A percentile compares a stretch with the other conserved stretches of the same genome.
Evolutionary conservation across 2,329 filamentous ascomycete genomes (phyloP).

Genomic region (Botryotinia narcissicola): DNA sequence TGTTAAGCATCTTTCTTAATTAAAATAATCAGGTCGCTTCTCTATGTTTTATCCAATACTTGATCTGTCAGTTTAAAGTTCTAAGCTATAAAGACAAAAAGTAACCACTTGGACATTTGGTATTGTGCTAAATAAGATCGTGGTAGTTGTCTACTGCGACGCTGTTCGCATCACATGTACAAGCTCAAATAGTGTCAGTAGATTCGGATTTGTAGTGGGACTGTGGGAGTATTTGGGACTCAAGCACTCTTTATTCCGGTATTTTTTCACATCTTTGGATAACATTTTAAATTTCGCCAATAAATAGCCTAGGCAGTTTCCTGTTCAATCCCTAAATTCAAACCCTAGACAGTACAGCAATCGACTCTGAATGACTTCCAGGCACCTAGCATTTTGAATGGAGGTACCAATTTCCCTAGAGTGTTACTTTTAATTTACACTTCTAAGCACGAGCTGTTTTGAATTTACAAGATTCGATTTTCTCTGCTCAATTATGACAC

Average conservation of each 20-base stretch:
- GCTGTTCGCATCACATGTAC: background rate
- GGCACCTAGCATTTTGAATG: background rate
- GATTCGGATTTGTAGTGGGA: background rate
- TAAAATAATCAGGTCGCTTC: background rate
- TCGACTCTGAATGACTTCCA: background rate
- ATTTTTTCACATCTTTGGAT: too few species aligned
- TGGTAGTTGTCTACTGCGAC: background rate
- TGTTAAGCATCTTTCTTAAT: background rate
- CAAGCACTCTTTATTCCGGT: too few species aligned
- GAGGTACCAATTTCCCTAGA: background rate
- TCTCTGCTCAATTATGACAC: background rate
- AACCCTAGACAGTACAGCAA: background rate
- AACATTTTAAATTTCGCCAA: background rate
- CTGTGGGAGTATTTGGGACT: too few species aligned
- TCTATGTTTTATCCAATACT: background rate
- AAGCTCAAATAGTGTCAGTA: background rate
- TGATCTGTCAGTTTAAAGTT: background rate
- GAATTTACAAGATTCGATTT: background rate
- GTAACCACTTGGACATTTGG: background rate
- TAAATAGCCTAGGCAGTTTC: background rate
- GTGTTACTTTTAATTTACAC: background rate
- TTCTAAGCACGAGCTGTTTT: background rate
- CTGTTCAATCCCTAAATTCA: background rate
- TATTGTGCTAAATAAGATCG: background rate
- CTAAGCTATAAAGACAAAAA: background rate